phyloP scores from a whole-genome alignment of 495 filamentous ascomycete species.

The Filosporella fistucella region DNA sequence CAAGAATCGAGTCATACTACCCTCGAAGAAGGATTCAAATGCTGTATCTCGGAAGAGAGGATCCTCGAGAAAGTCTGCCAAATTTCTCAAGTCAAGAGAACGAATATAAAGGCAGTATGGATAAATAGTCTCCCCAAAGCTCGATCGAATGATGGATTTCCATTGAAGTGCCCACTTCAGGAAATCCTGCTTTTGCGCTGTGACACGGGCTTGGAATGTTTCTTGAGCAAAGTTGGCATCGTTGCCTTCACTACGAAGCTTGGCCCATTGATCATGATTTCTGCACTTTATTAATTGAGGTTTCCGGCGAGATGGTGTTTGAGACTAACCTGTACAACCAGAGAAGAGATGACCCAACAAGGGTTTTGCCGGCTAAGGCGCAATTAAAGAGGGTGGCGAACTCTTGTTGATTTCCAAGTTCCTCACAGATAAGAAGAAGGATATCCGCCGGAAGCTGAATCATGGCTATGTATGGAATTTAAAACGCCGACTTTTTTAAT shows the following conservation, averaged over 20 bases:
- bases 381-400: slow-evolving; percentile 55
- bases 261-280: slow-evolving; percentile 11
- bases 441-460: slow-evolving; percentile 51
- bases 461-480: too few species aligned
- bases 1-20: slow-evolving; percentile 35
- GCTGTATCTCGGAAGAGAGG: slow-evolving; percentile 34
- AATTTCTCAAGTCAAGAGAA: slow-evolving; percentile 54
- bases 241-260: slow-evolving; percentile 1
- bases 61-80: slow-evolving; percentile 54
- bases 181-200: slow-evolving; percentile 30
- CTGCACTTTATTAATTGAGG: slow-evolving; percentile 1
- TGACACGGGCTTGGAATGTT: slow-evolving; percentile 21
- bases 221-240: slow-evolving; percentile 18
- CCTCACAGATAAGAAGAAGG: slow-evolving; percentile 52
- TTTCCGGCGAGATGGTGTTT: neutral
- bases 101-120: slow-evolving; percentile 69
- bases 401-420: slow-evolving; percentile 45
- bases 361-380: slow-evolving; percentile 40
- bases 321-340: slow-evolving; percentile 56
- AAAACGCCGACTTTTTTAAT: too few species aligned
- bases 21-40: slow-evolving; percentile 43
- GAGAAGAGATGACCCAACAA: slow-evolving; percentile 53
- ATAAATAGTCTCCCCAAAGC: slow-evolving; percentile 55
- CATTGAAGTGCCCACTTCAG: slow-evolving; percentile 58
- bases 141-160: slow-evolving; percentile 66